These are phyloP conservation scores for Fistulinella prunicolor DNA, from an alignment of 768 basidiomycete species.

Conservation along the genomic window DNA sequence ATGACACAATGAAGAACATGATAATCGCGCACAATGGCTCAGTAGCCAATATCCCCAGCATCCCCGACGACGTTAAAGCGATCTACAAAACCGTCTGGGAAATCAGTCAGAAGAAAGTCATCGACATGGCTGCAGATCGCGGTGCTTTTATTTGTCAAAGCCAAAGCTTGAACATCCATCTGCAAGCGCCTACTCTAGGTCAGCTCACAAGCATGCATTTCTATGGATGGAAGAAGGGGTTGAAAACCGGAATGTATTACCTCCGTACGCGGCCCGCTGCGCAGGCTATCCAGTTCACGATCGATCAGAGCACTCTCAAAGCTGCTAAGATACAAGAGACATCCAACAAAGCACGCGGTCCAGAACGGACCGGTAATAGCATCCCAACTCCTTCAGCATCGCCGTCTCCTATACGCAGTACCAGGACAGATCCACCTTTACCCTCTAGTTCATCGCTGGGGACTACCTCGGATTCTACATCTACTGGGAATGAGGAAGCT, in stretches of 20 bases:
- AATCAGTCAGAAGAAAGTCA: conserved; percentile 96
- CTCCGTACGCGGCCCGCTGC: conserved; percentile 92
- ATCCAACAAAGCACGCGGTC: conserved; percentile 14
- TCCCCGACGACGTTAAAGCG: conserved; percentile 89
- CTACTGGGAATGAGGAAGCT: conserved; percentile 37
- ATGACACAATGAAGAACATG: conserved; percentile 99
- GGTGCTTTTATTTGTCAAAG: conserved; percentile 97
- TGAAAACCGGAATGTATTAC: conserved; percentile 99
- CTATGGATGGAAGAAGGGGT: conserved; percentile 99
- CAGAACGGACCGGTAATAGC: conserved; percentile 13
- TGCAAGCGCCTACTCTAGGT: conserved; percentile 83
- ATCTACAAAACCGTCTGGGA: conserved; percentile 99
- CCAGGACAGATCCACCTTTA: conserved; percentile 34
- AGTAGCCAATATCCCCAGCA: conserved; percentile 80
- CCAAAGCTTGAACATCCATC: conserved; percentile 91
- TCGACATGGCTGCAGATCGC: conserved; percentile 98
- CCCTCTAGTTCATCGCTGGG: conserved; percentile 19
- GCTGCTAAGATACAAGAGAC: conserved; percentile 38
- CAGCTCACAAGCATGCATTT: conserved; percentile 97
- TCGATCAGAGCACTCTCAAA: conserved; percentile 79
- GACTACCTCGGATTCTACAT: conserved; percentile 9
- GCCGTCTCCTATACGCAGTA: conserved; percentile 25
- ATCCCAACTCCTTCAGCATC: conserved; percentile 27
- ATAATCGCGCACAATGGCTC: conserved; percentile 96
- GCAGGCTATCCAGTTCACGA: conserved; percentile 96